Evolutionary conservation across 2,329 filamentous ascomycete species (phyloP).

Genomic region (Cordyceps cicadae): DNA sequence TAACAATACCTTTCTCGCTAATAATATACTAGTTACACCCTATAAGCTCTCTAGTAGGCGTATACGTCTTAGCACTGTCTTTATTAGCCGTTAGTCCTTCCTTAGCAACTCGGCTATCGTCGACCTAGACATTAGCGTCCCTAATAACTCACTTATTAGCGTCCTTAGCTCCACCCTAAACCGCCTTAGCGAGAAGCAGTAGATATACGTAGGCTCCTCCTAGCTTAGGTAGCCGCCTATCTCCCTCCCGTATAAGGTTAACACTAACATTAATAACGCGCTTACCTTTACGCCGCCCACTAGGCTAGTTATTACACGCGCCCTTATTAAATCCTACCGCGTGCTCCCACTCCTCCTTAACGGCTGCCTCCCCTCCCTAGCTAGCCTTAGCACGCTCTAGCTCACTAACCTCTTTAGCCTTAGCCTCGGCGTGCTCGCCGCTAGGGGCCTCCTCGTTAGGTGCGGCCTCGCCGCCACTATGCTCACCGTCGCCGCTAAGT

Average conservation of each 20-base stretch:
- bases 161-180: conserved; percentile 15
- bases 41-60: conserved; percentile 13
- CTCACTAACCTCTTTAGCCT: conserved; percentile 12
- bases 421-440: conserved; percentile 13
- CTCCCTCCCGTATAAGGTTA: conserved; percentile 13
- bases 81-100: conserved; percentile 14
- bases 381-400: conserved; percentile 7
- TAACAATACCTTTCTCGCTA: conserved; percentile 17
- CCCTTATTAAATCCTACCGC: conserved; percentile 15
- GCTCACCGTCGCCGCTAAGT: conserved; percentile 15
- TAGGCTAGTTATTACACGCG: conserved; percentile 12
- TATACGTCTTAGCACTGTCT: conserved; percentile 11
- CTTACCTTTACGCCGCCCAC: conserved; percentile 16
- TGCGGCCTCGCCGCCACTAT: conserved; percentile 5
- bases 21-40: conserved; percentile 16
- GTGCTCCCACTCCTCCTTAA: conserved; percentile 14
- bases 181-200: conserved; percentile 1
- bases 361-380: conserved; percentile 4
- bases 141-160: conserved; percentile 13
- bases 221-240: conserved; percentile 18
- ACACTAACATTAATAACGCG: conserved; percentile 12
- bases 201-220: conserved; percentile 16
- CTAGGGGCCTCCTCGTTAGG: conserved; percentile 7
- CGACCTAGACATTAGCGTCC: conserved; percentile 12
- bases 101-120: conserved; percentile 18